A percentile compares a stretch with the other conserved stretches of the same genome.
phyloP scores from a whole-genome alignment of 257 asterid genomes.

The Solanum tarijense region DNA sequence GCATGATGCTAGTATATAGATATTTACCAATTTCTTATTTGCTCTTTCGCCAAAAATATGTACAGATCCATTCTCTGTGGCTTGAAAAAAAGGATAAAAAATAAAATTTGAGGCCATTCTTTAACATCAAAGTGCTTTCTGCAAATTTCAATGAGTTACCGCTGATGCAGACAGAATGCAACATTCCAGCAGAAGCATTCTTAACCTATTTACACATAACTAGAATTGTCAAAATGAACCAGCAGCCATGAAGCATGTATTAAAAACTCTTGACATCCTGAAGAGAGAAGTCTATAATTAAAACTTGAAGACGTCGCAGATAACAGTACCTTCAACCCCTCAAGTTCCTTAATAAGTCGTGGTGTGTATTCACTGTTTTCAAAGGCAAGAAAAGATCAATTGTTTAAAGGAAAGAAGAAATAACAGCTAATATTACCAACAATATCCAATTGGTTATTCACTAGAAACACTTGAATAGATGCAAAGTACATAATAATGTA shows the following conservation, averaged over 20 bases:
- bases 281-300: neutral
- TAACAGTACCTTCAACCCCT: constrained; percentile 67
- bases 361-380: constrained; percentile 82
- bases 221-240: constrained; percentile 1
- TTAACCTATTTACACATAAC: constrained; percentile 45
- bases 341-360: constrained; percentile 75
- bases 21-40: constrained; percentile 63
- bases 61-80: constrained; percentile 66
- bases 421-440: neutral
- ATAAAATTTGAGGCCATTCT: constrained; percentile 2
- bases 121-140: neutral
- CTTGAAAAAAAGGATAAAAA: constrained; percentile 10
- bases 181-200: constrained; percentile 86
- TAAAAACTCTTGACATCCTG: neutral
- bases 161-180: constrained; percentile 79
- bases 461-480: neutral
- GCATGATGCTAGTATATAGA: neutral
- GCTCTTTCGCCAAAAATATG: constrained; percentile 80
- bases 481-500: neutral
- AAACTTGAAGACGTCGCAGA: neutral
- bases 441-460: neutral
- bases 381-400: neutral
- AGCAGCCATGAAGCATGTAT: constrained; percentile 8
- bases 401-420: neutral
- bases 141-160: constrained; percentile 35